These are phyloP conservation scores for Oldenlandia corymbosa DNA, from an alignment of 257 asterid genomes.

Conservation along the genomic window DNA sequence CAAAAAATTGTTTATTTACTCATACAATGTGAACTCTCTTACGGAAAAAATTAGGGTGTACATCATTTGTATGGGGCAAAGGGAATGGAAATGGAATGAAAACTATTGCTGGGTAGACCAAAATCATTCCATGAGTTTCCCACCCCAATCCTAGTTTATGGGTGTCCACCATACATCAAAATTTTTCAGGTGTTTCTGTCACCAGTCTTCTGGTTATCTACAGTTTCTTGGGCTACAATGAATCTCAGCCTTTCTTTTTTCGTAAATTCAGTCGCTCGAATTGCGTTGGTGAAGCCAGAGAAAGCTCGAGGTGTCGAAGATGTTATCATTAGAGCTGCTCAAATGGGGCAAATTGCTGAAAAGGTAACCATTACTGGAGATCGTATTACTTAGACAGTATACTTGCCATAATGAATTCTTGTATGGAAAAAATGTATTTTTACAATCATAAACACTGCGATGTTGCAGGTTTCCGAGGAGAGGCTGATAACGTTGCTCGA, in stretches of 20 bases:
- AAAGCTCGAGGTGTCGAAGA: conserved; percentile 99
- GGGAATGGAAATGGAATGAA: too few species aligned
- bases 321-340: conserved; percentile 82
- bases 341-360: conserved; percentile 76
- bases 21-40: too few species aligned
- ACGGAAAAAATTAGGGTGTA: too few species aligned
- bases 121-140: too few species aligned
- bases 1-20: too few species aligned
- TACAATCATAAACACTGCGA: background rate
- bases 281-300: conserved; percentile 93
- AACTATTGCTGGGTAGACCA: too few species aligned
- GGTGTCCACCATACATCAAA: background rate
- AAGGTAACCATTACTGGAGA: conserved; percentile 38
- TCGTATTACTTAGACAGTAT: background rate
- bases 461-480: conserved; percentile 81
- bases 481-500: conserved; percentile 83
- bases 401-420: background rate
- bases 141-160: background rate
- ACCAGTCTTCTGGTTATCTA: background rate
- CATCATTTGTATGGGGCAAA: too few species aligned
- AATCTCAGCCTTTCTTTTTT: conserved; percentile 3
- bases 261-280: conserved; percentile 75
- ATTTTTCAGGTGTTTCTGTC: too few species aligned
- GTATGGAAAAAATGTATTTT: background rate
- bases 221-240: background rate